phyloP scores from a whole-genome alignment of 176 grass and related monocot genomes.

The Alopecurus myosuroides region DNA sequence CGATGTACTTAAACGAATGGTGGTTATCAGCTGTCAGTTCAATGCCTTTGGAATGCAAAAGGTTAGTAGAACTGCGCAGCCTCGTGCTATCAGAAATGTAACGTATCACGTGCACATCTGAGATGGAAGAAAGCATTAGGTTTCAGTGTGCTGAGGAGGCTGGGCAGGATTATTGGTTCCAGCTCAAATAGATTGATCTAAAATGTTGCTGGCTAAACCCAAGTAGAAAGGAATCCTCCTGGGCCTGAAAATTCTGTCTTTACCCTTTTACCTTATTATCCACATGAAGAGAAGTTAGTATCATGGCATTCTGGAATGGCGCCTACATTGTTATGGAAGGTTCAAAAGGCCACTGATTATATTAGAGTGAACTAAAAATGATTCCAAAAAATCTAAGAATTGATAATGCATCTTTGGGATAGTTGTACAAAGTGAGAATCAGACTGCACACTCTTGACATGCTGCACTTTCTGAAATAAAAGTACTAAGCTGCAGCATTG shows the following conservation, averaged over 20 bases:
- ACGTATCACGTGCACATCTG: background rate
- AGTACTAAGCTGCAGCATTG: background rate
- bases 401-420: background rate
- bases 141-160: background rate
- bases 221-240: background rate
- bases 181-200: background rate
- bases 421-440: background rate
- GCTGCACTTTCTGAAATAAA: background rate
- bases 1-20: background rate
- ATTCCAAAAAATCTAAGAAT: background rate
- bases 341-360: background rate
- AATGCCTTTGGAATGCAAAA: conserved; percentile 4
- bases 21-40: background rate
- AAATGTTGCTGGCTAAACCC: conserved; percentile 3
- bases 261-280: background rate
- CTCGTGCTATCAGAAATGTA: background rate
- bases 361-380: background rate
- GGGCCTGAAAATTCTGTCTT: background rate
- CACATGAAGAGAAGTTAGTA: background rate
- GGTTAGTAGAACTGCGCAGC: background rate
- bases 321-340: background rate
- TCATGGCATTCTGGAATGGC: background rate
- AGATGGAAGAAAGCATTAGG: background rate
- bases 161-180: background rate
- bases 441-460: background rate